Percentiles rank a stretch among this genome's conserved stretches.
These are phyloP conservation scores for Zygosaccharomyces sapae DNA, from an alignment of 1,139 yeast genomes.

Conservation along the genomic window DNA sequence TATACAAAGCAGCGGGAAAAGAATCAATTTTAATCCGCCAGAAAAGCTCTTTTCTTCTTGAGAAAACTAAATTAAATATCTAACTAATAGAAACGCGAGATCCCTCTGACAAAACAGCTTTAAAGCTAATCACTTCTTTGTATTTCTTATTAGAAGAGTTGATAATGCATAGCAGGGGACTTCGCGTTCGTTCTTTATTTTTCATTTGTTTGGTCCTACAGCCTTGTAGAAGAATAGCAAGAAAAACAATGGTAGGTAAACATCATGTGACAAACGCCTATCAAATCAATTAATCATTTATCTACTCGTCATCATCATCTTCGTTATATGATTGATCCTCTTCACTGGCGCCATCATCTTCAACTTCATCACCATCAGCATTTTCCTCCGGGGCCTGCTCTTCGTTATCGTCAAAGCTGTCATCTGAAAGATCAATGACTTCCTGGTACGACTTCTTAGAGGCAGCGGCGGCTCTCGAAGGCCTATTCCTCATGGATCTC, in stretches of 20 bases:
- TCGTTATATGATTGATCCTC: slow-evolving; percentile 28
- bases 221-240: background rate
- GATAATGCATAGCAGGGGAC: slow-evolving; percentile 4
- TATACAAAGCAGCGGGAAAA: background rate
- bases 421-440: slow-evolving; percentile 30
- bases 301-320: slow-evolving; percentile 14
- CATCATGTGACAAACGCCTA: background rate
- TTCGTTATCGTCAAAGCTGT: slow-evolving; percentile 31
- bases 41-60: background rate
- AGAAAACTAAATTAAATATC: background rate
- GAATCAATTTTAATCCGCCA: background rate
- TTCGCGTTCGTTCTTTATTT: slow-evolving; percentile 4
- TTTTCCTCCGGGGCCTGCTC: slow-evolving; percentile 10
- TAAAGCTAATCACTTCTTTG: background rate
- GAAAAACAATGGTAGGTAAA: background rate
- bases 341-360: slow-evolving; percentile 14
- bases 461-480: slow-evolving; percentile 27
- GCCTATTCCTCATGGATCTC: slow-evolving; percentile 24
- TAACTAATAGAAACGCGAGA: background rate
- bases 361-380: slow-evolving; percentile 2
- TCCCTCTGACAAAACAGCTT: background rate
- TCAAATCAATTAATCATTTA: background rate
- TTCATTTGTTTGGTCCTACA: background rate
- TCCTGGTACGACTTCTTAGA: slow-evolving; percentile 26
- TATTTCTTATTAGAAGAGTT: background rate